Evolutionary conservation across 2,329 filamentous ascomycete genomes (phyloP).

Genomic region (Furcasterigmium sp.): DNA sequence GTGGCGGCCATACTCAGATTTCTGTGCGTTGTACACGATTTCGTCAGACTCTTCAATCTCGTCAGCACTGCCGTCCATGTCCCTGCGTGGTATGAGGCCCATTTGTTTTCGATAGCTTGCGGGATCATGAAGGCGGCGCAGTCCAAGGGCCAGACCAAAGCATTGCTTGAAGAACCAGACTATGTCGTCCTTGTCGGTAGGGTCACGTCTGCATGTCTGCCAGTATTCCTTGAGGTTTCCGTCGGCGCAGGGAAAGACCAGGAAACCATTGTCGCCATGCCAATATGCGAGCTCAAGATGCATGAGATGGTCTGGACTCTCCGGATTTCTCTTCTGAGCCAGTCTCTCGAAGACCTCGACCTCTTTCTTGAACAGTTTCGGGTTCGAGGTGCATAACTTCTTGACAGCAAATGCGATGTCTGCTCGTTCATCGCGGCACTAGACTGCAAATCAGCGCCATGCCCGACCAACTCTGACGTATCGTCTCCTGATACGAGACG

Average conservation of each 20-base stretch:
- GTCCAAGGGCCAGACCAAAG: background rate
- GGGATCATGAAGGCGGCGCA: background rate
- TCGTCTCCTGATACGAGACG: too few species aligned
- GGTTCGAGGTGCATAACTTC: background rate
- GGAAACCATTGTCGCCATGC: background rate
- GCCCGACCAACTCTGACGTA: too few species aligned
- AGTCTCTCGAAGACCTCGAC: background rate
- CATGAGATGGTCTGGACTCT: background rate
- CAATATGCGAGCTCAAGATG: background rate
- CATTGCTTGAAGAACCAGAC: background rate
- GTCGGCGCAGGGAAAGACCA: background rate
- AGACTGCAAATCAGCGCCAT: too few species aligned
- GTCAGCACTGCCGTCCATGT: background rate
- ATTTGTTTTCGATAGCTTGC: background rate
- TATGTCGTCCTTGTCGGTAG: background rate
- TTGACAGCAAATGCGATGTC: background rate
- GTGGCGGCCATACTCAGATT: conserved; percentile 4
- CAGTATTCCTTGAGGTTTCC: background rate
- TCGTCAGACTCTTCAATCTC: background rate
- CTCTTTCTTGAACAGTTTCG: background rate
- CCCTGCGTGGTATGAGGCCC: too few species aligned
- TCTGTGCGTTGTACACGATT: too few species aligned
- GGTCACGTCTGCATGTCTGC: background rate
- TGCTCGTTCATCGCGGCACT: background rate
- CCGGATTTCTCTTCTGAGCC: background rate